Evolutionary conservation across 2,329 filamentous ascomycete genomes (phyloP).

Genomic region (Blumeria hordei): DNA sequence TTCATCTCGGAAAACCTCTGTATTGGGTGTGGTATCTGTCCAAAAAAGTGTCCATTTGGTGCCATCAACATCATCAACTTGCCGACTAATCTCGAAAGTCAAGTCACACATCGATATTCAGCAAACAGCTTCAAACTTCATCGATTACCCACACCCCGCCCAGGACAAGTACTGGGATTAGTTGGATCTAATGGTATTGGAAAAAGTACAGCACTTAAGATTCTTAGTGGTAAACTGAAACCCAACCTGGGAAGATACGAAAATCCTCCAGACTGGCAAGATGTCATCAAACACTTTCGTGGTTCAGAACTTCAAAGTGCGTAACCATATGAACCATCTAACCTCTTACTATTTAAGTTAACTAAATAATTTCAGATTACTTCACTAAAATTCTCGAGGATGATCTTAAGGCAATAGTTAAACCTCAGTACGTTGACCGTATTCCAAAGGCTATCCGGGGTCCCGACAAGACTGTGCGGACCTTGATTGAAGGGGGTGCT

Average conservation of each 20-base stretch:
- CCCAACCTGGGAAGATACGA: conserved; percentile 88
- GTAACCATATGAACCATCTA: conserved; percentile 14
- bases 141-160: conserved; percentile 81
- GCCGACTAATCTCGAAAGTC: conserved; percentile 94
- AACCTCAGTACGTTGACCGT: conserved; percentile 95
- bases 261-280: conserved; percentile 96
- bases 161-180: conserved; percentile 82
- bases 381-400: conserved; percentile 97
- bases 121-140: conserved; percentile 99
- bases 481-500: conserved; percentile 50
- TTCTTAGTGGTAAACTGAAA: conserved; percentile 94
- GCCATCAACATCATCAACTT: conserved; percentile 99
- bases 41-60: conserved; percentile 96
- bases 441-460: conserved; percentile 81
- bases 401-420: conserved; percentile 89
- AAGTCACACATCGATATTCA: conserved; percentile 95
- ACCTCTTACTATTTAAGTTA: not conserved
- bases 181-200: conserved; percentile 99
- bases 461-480: conserved; percentile 53
- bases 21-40: conserved; percentile 98
- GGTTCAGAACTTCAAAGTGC: conserved; percentile 90
- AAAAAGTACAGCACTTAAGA: conserved; percentile 98
- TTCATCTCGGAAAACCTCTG: conserved; percentile 94
- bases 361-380: conserved; percentile 39
- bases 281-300: conserved; percentile 94